Conservation (phyloP, 108 stramenopile species). For the Discostella pseudostelligera region DNA sequence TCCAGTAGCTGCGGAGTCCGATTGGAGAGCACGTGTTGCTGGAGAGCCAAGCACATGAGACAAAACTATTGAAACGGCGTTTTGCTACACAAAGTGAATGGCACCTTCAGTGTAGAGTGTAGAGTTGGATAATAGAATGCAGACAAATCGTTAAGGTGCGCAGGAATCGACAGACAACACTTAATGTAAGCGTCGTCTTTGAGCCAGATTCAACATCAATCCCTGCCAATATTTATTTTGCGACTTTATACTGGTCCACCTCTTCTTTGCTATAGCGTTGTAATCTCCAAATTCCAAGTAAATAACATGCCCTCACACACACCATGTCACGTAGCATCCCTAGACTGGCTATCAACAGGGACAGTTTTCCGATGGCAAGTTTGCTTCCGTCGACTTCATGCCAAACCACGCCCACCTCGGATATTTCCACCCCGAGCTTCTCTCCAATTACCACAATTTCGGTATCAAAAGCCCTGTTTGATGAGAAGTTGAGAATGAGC, state of each 20-base stretch:
- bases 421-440: conserved; percentile 38
- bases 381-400: conserved; percentile 83
- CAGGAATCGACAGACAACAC: too few species aligned
- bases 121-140: too few species aligned
- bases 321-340: conserved; percentile 87
- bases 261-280: too few species aligned
- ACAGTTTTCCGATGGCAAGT: conserved; percentile 61
- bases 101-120: too few species aligned
- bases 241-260: too few species aligned
- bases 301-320: conserved; percentile 79
- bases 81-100: too few species aligned
- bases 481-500: not conserved
- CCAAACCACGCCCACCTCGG: conserved; percentile 82
- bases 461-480: conserved; percentile 79
- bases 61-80: too few species aligned
- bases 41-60: conserved; percentile 23
- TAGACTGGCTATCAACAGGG: conserved; percentile 58
- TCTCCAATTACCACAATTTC: conserved; percentile 70
- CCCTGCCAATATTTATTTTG: too few species aligned
- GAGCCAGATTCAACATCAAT: too few species aligned
- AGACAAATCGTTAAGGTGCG: too few species aligned
- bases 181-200: too few species aligned
- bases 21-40: conserved; percentile 30
- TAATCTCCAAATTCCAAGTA: conserved; percentile 67
- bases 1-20: conserved; percentile 10